These are phyloP conservation scores for Phytophthora parvispora DNA, from an alignment of 352 stramenopile species.

Conservation along the genomic window DNA sequence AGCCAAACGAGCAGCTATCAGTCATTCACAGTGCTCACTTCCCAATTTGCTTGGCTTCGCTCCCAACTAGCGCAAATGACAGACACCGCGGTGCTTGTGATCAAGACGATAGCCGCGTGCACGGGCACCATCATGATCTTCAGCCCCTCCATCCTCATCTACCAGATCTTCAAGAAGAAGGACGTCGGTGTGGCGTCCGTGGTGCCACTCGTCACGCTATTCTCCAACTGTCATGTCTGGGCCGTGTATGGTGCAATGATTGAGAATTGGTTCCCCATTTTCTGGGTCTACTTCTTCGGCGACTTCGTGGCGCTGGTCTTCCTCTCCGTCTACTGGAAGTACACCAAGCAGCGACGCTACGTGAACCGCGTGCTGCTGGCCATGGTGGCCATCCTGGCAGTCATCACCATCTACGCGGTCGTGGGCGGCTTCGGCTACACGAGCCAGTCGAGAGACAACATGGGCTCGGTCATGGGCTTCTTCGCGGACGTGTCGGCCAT, in stretches of 20 bases:
- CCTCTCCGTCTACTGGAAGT: slow-evolving; percentile 55
- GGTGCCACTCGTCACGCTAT: slow-evolving; percentile 44
- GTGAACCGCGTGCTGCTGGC: slow-evolving; percentile 25
- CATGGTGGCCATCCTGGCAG: slow-evolving; percentile 20
- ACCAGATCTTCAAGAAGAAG: slow-evolving; percentile 43
- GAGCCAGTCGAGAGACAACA: slow-evolving; percentile 27
- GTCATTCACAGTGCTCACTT: too few relatives aligned
- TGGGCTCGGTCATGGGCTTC: slow-evolving; percentile 33
- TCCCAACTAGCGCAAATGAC: too few relatives aligned
- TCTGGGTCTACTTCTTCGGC: slow-evolving; percentile 46
- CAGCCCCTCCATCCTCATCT: slow-evolving; percentile 47
- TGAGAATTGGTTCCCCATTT: slow-evolving; percentile 54
- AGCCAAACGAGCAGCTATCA: too few relatives aligned
- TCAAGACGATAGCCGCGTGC: too few relatives aligned
- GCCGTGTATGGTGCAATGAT: slow-evolving; percentile 54
- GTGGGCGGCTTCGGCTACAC: slow-evolving; percentile 40
- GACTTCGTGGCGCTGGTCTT: slow-evolving; percentile 43
- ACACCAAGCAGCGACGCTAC: slow-evolving; percentile 37
- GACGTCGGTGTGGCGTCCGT: slow-evolving; percentile 45
- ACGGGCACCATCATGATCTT: slow-evolving; percentile 47
- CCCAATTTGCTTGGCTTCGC: too few relatives aligned
- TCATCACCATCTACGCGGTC: slow-evolving; percentile 46
- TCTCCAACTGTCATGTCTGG: slow-evolving; percentile 49
- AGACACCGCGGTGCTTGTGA: too few relatives aligned
- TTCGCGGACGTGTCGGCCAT: slow-evolving; percentile 39